Evolutionary conservation across 768 basidiomycete genomes (phyloP).

Genomic region (Suillus alpinus): DNA sequence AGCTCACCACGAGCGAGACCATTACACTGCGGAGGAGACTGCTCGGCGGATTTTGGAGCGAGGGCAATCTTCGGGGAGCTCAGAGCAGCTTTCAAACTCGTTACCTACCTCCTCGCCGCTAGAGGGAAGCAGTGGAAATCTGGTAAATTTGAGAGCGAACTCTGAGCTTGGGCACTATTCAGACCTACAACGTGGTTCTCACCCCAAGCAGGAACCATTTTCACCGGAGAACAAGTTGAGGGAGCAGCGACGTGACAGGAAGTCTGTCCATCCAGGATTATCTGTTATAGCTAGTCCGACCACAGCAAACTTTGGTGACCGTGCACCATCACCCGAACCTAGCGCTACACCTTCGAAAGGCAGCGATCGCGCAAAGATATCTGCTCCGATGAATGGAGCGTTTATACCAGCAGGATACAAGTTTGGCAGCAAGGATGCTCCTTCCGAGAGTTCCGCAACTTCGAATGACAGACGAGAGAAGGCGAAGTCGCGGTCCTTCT

Average conservation of each 20-base stretch:
- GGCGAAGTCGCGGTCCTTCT: slow-evolving; percentile 90
- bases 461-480: slow-evolving; percentile 80
- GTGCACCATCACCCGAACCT: slow-evolving; percentile 47
- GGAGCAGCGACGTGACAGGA: slow-evolving; percentile 51
- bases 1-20: slow-evolving; percentile 32
- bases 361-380: slow-evolving; percentile 82
- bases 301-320: slow-evolving; percentile 32
- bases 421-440: slow-evolving; percentile 76
- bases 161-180: slow-evolving; percentile 83
- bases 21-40: slow-evolving; percentile 19
- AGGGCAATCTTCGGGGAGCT: slow-evolving; percentile 44
- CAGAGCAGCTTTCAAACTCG: slow-evolving; percentile 61
- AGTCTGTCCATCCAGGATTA: slow-evolving; percentile 63
- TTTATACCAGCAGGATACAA: slow-evolving; percentile 89
- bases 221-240: slow-evolving; percentile 55
- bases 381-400: slow-evolving; percentile 79
- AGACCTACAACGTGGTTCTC: slow-evolving; percentile 44
- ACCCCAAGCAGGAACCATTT: slow-evolving; percentile 38
- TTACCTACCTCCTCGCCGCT: slow-evolving; percentile 50
- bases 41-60: slow-evolving; percentile 43
- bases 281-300: slow-evolving; percentile 45
- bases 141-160: slow-evolving; percentile 53
- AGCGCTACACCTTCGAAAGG: slow-evolving; percentile 46
- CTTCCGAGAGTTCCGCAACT: slow-evolving; percentile 35
- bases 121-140: slow-evolving; percentile 29